These are phyloP conservation scores for Collybiopsis luxurians DNA, from an alignment of 768 basidiomycete genomes.

Conservation along the genomic window DNA sequence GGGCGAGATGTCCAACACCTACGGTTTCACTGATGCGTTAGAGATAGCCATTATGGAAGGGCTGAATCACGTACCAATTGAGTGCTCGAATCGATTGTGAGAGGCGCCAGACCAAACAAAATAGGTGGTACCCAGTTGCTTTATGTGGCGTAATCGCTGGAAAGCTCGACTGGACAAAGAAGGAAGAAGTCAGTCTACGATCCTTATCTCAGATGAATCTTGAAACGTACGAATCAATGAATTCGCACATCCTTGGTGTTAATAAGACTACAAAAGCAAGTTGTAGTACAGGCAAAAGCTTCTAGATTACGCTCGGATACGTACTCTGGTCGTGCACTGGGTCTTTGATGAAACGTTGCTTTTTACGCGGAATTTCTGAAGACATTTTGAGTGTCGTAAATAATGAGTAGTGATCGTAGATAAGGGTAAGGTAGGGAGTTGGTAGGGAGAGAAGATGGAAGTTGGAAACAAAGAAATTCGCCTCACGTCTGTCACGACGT, in stretches of 20 bases:
- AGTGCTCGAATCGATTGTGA: slow-evolving; percentile 84
- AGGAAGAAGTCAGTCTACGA: neutral
- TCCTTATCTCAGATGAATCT: neutral
- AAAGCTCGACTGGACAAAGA: slow-evolving; percentile 38
- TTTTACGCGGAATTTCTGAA: neutral
- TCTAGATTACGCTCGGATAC: slow-evolving; percentile 10
- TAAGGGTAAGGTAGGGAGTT: neutral
- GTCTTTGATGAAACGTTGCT: slow-evolving; percentile 27
- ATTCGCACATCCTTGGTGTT: slow-evolving; percentile 28
- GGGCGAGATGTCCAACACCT: slow-evolving; percentile 78
- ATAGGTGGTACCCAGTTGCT: slow-evolving; percentile 77
- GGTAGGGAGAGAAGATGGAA: neutral
- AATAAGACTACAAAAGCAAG: slow-evolving; percentile 32
- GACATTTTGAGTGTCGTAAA: neutral
- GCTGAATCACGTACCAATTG: slow-evolving; percentile 50
- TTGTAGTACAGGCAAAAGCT: slow-evolving; percentile 10
- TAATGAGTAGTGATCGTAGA: neutral
- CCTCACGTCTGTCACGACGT: too few species aligned
- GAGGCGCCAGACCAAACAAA: slow-evolving; percentile 77
- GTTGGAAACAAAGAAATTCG: neutral
- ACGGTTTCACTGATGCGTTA: slow-evolving; percentile 1
- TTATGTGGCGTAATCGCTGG: slow-evolving; percentile 72
- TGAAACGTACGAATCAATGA: slow-evolving; percentile 68
- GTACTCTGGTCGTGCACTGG: slow-evolving; percentile 40
- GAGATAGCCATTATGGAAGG: slow-evolving; percentile 6